Evolutionary conservation across 345 rosid genomes (phyloP), one percentile per base, ranked within the genome.

Genomic region (Ceriops zippeliana): DNA sequence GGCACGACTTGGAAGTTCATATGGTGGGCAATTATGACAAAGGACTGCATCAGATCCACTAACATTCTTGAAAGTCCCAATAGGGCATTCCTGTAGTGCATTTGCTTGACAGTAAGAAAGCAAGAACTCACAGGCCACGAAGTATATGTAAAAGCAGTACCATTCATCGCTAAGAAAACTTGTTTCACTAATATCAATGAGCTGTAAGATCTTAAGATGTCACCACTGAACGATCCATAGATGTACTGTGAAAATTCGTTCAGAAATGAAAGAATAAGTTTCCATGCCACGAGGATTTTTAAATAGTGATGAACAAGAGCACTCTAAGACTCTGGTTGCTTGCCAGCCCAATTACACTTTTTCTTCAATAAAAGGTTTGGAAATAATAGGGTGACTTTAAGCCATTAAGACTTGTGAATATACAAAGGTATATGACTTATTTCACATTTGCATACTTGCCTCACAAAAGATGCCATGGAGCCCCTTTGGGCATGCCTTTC

Each of bases 401-500:
- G 49, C 49, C 49, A 42, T 42, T 42, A 42, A 13, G 49, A 42
- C 17, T 42, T 42, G 49, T 42, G 5, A 34, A 34, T 7, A 34
- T 6, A 34, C 10, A 7, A 34, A 42, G 19, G 49, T 13, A 4
- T 17, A 15, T 13, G 49, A 42, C 49, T 13, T 4, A 15, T 42
- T 42, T 42, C 49, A 42, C 19, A 3, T 52, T 26, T 52, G 52
- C 54, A 74, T 60, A 62, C 42, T 11, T 85, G 88, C 98, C 98
- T 90, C 82, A 66, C 98, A 92, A 72, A 83, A 92, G 69, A 86
- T 78, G 24, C 98, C 98, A 81, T 83, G 84, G 58, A 92, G 96
- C 31, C 98, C 98, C 74, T 78, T 78, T 8, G 98, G 96, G 76
- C 98, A 92, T 58, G 88, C 84, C 78, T 81, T 92, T 71, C 98